Evolutionary conservation across 345 rosid species (phyloP).

Genomic region (Combretum micranthum): DNA sequence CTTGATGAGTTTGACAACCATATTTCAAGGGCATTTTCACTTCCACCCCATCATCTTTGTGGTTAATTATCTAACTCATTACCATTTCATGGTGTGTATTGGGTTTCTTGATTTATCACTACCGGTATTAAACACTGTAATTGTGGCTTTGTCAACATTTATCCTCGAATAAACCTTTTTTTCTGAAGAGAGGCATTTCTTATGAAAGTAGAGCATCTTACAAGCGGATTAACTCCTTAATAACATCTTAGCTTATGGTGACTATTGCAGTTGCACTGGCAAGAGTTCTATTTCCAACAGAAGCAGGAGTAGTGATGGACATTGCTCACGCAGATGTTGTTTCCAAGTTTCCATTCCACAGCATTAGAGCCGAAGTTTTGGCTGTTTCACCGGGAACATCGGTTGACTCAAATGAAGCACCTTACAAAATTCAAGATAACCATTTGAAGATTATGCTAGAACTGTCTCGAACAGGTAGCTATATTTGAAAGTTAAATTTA

Average conservation of each 20-base stretch:
- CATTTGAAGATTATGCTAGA: constrained; percentile 57
- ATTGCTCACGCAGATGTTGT: constrained; percentile 55
- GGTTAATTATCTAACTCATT: no score
- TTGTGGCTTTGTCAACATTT: no score
- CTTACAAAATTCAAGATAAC: constrained; percentile 62
- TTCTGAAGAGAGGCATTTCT: no score
- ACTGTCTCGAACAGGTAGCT: constrained; percentile 65
- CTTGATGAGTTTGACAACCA: no score
- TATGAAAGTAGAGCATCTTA: neutral
- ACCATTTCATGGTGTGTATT: no score
- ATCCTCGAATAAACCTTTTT: no score
- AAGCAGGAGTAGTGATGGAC: constrained; percentile 67
- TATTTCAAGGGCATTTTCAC: no score
- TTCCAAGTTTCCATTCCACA: constrained; percentile 47
- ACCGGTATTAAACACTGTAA: no score
- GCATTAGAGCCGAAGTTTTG: constrained; percentile 21
- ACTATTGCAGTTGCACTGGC: constrained; percentile 64
- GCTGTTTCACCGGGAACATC: constrained; percentile 30
- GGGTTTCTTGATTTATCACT: no score
- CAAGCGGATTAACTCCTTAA: neutral
- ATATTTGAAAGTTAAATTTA: neutral
- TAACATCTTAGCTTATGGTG: neutral
- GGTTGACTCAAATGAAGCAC: constrained; percentile 57
- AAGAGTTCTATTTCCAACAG: constrained; percentile 68
- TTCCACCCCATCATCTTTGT: no score